phyloP scores from a whole-genome alignment of 192 early-diverging fungal species.

The Pilaira anomala region DNA sequence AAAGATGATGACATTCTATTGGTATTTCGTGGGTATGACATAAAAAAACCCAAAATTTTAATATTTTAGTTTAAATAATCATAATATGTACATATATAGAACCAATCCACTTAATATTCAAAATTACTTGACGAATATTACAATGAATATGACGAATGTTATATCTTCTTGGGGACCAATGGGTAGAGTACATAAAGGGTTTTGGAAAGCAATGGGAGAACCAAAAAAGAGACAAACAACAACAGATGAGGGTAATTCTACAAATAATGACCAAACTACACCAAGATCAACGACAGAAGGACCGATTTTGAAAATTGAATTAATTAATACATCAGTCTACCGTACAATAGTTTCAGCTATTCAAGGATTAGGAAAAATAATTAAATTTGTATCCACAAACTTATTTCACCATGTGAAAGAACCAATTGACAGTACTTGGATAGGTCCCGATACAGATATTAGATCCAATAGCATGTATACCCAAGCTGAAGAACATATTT shows the following conservation, averaged over 20 bases:
- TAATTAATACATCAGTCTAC: conserved; percentile 46
- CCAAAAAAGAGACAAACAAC: conserved; percentile 14
- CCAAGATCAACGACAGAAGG: neutral
- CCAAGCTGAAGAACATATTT: conserved; percentile 40
- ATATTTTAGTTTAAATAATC: too few relatives aligned
- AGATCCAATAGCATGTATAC: conserved; percentile 41
- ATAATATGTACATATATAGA: conserved; percentile 1
- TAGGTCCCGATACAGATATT: conserved; percentile 37
- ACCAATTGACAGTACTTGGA: conserved; percentile 48
- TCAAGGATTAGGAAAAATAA: conserved; percentile 35
- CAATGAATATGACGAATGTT: conserved; percentile 16
- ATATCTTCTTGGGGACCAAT: conserved; percentile 28
- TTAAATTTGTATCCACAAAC: conserved; percentile 38
- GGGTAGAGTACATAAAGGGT: conserved; percentile 49
- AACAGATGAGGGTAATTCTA: neutral
- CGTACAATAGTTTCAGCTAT: conserved; percentile 42
- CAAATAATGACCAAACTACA: neutral
- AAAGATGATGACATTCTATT: conserved; percentile 52
- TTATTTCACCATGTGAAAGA: conserved; percentile 45
- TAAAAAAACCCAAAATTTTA: too few relatives aligned
- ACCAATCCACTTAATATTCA: conserved; percentile 54
- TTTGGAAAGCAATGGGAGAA: conserved; percentile 47
- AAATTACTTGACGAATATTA: conserved; percentile 47
- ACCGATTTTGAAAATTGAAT: conserved; percentile 36
- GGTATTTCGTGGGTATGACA: conserved; percentile 44